Conservation (phyloP, 495 filamentous ascomycete species). For the Neurospora sp. region DNA sequence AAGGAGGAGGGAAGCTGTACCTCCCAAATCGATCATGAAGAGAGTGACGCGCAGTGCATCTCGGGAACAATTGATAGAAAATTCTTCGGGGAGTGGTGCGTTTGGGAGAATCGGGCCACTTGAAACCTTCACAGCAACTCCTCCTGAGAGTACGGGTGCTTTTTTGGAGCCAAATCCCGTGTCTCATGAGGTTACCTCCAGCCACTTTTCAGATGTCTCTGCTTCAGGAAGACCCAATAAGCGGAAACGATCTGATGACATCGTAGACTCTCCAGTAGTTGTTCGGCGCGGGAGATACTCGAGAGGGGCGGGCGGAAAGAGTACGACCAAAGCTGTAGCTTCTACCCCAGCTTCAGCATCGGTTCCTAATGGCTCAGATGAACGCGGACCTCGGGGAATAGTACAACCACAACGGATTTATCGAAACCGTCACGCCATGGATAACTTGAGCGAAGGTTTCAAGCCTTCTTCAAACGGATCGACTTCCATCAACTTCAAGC, state of each 20-base stretch:
- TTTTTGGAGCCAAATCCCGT: neutral
- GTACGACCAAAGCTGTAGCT: neutral
- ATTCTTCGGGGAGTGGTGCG: neutral
- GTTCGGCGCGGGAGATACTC: neutral
- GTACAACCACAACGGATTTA: neutral
- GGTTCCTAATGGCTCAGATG: neutral
- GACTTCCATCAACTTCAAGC: neutral
- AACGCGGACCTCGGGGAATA: neutral
- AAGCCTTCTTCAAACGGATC: neutral
- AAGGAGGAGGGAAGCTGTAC: constrained; percentile 18
- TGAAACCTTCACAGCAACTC: neutral
- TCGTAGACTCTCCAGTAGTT: neutral
- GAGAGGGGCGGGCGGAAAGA: neutral
- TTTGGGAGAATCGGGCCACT: neutral
- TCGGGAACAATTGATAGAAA: neutral
- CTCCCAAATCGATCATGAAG: constrained; percentile 33
- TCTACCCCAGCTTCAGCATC: neutral
- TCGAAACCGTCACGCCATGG: neutral
- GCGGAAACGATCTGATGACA: constrained; percentile 3
- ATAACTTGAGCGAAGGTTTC: neutral
- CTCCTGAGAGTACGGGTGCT: neutral
- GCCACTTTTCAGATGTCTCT: neutral
- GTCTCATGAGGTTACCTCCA: neutral
- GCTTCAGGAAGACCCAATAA: neutral
- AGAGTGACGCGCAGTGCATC: constrained; percentile 7